Conservation (phyloP, 2,329 filamentous ascomycete genomes). For the Bisporella sp. region DNA sequence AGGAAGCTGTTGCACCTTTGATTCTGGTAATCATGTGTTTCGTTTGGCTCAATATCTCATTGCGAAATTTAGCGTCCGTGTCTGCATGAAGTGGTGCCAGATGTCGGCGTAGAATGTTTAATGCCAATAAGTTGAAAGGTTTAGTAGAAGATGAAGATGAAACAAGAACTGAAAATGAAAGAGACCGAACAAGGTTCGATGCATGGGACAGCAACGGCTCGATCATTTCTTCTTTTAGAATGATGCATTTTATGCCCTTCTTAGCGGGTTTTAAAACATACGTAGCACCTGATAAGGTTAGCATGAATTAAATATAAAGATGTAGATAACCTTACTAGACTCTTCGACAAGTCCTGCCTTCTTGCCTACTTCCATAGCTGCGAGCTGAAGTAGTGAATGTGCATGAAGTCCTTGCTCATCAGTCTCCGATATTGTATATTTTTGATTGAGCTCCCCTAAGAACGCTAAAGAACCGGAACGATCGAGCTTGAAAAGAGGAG, state of each 20-base stretch:
- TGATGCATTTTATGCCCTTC: slow-evolving; percentile 24
- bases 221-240: slow-evolving; percentile 38
- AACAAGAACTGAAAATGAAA: slow-evolving; percentile 75
- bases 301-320: slow-evolving; percentile 3
- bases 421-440: slow-evolving; percentile 38
- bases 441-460: slow-evolving; percentile 48
- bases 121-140: slow-evolving; percentile 56
- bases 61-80: slow-evolving; percentile 77
- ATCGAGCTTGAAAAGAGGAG: slow-evolving; percentile 55
- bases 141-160: slow-evolving; percentile 68
- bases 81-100: slow-evolving; percentile 72
- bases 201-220: slow-evolving; percentile 47
- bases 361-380: slow-evolving; percentile 65
- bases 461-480: slow-evolving; percentile 47
- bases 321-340: slow-evolving; percentile 39
- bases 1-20: slow-evolving; percentile 54
- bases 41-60: slow-evolving; percentile 69
- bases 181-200: slow-evolving; percentile 61
- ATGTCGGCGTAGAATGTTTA: slow-evolving; percentile 57
- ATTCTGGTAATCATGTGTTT: slow-evolving; percentile 73
- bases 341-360: slow-evolving; percentile 64
- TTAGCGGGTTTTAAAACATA: slow-evolving; percentile 32
- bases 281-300: slow-evolving; percentile 14
- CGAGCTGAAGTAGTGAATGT: slow-evolving; percentile 53
- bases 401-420: slow-evolving; percentile 38